phyloP scores from a whole-genome alignment of 2,329 filamentous ascomycete genomes.

The Capronia americana region DNA sequence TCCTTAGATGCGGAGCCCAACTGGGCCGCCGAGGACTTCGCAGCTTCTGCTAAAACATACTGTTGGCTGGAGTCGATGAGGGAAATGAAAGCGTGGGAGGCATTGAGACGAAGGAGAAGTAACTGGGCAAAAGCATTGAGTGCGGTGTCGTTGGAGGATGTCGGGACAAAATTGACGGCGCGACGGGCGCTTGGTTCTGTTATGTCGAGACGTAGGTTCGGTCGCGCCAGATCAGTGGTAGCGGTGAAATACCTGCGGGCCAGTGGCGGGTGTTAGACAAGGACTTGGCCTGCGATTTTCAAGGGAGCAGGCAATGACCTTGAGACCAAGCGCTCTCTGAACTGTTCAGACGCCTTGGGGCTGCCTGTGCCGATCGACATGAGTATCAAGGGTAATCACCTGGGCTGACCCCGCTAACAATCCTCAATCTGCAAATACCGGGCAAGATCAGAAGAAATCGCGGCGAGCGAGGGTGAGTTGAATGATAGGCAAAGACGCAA shows the following conservation, averaged over 20 bases:
- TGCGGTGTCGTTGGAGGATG: slow-evolving; percentile 45
- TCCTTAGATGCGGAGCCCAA: slow-evolving; percentile 2
- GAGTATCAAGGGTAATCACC: background rate
- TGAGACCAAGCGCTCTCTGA: slow-evolving; percentile 22
- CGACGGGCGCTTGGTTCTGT: slow-evolving; percentile 2
- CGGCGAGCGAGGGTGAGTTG: background rate
- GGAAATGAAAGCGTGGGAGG: slow-evolving; percentile 41
- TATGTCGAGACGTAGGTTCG: background rate
- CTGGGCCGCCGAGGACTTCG: slow-evolving; percentile 32
- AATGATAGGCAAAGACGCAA: background rate
- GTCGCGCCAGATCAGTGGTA: slow-evolving; percentile 11
- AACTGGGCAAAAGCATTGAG: slow-evolving; percentile 45
- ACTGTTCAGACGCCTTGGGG: slow-evolving; percentile 18
- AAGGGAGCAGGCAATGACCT: slow-evolving; percentile 6
- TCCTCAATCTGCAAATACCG: background rate
- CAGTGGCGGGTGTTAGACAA: background rate
- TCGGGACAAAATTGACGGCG: slow-evolving; percentile 5
- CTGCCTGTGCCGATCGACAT: slow-evolving; percentile 4
- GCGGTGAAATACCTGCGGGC: slow-evolving; percentile 1
- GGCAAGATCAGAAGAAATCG: background rate
- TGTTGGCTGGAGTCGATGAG: slow-evolving; percentile 42
- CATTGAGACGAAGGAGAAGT: slow-evolving; percentile 39
- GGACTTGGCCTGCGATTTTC: background rate
- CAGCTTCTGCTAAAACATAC: slow-evolving; percentile 44
- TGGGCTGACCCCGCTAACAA: background rate